Conservation (phyloP, 768 basidiomycete species). For the Russula abietina region DNA sequence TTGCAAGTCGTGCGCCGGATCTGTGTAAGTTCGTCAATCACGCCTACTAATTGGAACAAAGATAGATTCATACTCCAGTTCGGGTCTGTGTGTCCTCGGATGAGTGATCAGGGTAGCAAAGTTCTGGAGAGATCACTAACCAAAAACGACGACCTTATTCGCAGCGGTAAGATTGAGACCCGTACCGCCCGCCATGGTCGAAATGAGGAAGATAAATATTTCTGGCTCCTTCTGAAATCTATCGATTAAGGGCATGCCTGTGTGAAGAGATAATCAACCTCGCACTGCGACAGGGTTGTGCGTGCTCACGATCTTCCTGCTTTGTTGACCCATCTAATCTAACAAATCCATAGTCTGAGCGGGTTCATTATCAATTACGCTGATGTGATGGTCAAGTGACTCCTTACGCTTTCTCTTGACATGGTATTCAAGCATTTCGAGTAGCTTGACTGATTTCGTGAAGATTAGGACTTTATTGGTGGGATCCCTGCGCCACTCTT, state of each 20-base stretch:
- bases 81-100: slow-evolving; percentile 49
- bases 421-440: slow-evolving; percentile 80
- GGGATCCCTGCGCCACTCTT: slow-evolving; percentile 55
- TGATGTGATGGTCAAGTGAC: slow-evolving; percentile 23
- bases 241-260: slow-evolving; percentile 86
- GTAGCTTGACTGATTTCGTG: slow-evolving; percentile 84
- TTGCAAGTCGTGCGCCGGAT: slow-evolving; percentile 92
- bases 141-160: slow-evolving; percentile 92
- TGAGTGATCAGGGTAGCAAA: background rate
- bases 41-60: background rate
- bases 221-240: slow-evolving; percentile 68
- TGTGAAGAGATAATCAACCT: background rate
- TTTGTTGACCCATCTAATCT: slow-evolving; percentile 76
- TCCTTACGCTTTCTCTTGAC: slow-evolving; percentile 49
- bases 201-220: slow-evolving; percentile 80
- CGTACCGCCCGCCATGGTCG: slow-evolving; percentile 86
- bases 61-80: slow-evolving; percentile 75
- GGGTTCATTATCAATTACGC: background rate
- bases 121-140: slow-evolving; percentile 32
- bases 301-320: slow-evolving; percentile 54
- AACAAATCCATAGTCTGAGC: slow-evolving; percentile 51
- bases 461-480: slow-evolving; percentile 90
- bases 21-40: slow-evolving; percentile 42
- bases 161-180: slow-evolving; percentile 88
- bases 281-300: background rate